phyloP scores from a whole-genome alignment of 2,329 filamentous ascomycete species.

The Leptographium radiaticola region DNA sequence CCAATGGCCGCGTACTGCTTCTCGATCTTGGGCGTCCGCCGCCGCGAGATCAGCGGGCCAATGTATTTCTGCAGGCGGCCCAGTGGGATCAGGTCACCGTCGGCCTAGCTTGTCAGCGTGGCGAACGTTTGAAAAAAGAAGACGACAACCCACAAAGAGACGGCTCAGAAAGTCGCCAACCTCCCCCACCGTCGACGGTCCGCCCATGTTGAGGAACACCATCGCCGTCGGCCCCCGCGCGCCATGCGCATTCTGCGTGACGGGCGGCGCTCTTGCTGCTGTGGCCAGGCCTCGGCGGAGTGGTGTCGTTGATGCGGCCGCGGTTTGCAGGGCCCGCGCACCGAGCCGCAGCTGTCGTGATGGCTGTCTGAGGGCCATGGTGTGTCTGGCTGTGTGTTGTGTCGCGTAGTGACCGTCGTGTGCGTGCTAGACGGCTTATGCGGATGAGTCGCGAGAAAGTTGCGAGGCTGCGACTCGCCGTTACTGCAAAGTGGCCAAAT shows the following conservation, averaged over 20 bases:
- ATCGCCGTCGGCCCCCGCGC: constrained; percentile 81
- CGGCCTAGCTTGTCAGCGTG: constrained; percentile 44
- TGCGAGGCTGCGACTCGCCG: no score
- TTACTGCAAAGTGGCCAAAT: no score
- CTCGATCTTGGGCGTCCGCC: constrained; percentile 90
- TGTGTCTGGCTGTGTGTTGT: not conserved
- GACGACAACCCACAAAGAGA: constrained; percentile 58
- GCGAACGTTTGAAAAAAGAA: not conserved
- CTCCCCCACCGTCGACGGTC: constrained; percentile 76
- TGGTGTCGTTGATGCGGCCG: constrained; percentile 6
- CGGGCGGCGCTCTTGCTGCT: constrained; percentile 47
- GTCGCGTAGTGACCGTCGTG: not conserved
- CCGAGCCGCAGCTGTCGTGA: constrained; percentile 9
- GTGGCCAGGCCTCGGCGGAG: constrained; percentile 37
- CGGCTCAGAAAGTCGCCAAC: constrained; percentile 82
- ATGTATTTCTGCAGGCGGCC: constrained; percentile 84
- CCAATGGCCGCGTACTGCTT: constrained; percentile 93
- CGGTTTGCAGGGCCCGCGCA: not conserved
- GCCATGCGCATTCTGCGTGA: constrained; percentile 61
- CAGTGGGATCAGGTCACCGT: constrained; percentile 90
- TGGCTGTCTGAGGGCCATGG: constrained; percentile 27
- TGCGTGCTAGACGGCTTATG: not conserved
- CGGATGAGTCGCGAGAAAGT: not conserved
- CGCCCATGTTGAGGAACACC: constrained; percentile 99
- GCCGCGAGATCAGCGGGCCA: constrained; percentile 71